Evolutionary conservation across 2,329 filamentous ascomycete species (phyloP).

Genomic region (Reticulascus tulasneorum): DNA sequence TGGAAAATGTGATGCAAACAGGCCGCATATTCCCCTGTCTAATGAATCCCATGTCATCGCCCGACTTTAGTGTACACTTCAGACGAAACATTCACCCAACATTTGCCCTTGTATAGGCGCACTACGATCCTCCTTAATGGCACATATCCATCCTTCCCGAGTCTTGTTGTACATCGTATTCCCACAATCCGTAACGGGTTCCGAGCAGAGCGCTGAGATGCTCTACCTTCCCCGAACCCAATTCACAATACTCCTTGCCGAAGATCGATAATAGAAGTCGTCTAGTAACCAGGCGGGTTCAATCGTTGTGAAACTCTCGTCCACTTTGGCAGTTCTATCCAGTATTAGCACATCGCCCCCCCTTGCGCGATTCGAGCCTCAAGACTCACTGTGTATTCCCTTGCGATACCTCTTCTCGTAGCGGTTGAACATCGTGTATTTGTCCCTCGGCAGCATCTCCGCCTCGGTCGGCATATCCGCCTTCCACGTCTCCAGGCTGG

Average conservation of each 20-base stretch:
- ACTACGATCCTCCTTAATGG: no score
- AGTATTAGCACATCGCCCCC: conserved; percentile 7
- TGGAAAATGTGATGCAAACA: no score
- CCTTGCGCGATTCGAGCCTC: background rate
- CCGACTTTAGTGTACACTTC: no score
- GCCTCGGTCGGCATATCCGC: conserved; percentile 90
- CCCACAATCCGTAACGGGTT: background rate
- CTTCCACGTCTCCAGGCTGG: conserved; percentile 87
- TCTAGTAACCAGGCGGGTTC: conserved; percentile 90
- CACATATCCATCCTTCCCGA: no score
- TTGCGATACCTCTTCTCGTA: conserved; percentile 96
- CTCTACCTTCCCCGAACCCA: background rate
- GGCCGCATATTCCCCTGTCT: no score
- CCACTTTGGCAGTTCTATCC: conserved; percentile 79
- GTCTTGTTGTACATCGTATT: background rate
- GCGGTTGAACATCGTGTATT: conserved; percentile 96
- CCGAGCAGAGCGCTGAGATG: background rate
- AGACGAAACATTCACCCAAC: no score
- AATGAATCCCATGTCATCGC: no score
- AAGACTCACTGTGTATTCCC: conserved; percentile 85
- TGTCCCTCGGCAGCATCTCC: conserved; percentile 94
- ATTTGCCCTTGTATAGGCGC: no score
- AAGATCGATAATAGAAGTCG: background rate
- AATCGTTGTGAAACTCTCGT: conserved; percentile 90
- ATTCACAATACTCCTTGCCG: background rate